Evolutionary conservation across 495 filamentous ascomycete genomes (phyloP).

Genomic region (Lophiostoma macrostomum): DNA sequence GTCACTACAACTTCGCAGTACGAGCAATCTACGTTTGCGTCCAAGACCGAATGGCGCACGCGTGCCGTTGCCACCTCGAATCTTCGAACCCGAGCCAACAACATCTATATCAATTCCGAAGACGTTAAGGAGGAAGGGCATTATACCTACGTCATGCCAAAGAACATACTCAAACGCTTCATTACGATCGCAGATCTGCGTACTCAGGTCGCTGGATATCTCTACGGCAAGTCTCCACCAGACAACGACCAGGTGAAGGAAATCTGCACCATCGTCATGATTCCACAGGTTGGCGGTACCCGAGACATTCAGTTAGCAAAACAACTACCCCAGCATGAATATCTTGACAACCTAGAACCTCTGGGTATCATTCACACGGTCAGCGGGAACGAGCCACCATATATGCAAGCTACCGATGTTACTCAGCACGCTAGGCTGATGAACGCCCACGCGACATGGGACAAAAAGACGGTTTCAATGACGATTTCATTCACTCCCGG

Average conservation of each 20-base stretch:
- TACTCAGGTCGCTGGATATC: conserved; percentile 91
- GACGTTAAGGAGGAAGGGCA: conserved; percentile 79
- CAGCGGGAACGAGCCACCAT: conserved; percentile 88
- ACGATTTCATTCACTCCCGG: conserved; percentile 98
- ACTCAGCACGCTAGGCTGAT: conserved; percentile 90
- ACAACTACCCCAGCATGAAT: conserved; percentile 90
- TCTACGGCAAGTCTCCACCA: conserved; percentile 88
- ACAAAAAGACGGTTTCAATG: conserved; percentile 94
- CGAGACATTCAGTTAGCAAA: conserved; percentile 89
- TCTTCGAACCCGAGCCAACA: conserved; percentile 89
- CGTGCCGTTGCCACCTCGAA: conserved; percentile 95
- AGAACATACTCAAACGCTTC: conserved; percentile 98
- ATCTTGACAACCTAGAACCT: conserved; percentile 82
- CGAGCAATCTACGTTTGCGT: conserved; percentile 95
- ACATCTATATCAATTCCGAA: conserved; percentile 96
- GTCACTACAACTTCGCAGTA: conserved; percentile 97
- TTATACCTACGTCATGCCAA: conserved; percentile 96
- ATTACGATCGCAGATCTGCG: conserved; percentile 97
- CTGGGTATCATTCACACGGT: conserved; percentile 95
- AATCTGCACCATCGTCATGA: conserved; percentile 91
- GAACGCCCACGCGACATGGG: conserved; percentile 77
- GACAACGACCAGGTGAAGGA: conserved; percentile 98
- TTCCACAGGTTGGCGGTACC: conserved; percentile 92
- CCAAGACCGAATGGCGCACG: conserved; percentile 98
- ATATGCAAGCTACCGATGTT: conserved; percentile 93